These are phyloP conservation scores for Mortierella sp. DNA, from an alignment of 371 early-diverging fungal species.

Conservation along the genomic window DNA sequence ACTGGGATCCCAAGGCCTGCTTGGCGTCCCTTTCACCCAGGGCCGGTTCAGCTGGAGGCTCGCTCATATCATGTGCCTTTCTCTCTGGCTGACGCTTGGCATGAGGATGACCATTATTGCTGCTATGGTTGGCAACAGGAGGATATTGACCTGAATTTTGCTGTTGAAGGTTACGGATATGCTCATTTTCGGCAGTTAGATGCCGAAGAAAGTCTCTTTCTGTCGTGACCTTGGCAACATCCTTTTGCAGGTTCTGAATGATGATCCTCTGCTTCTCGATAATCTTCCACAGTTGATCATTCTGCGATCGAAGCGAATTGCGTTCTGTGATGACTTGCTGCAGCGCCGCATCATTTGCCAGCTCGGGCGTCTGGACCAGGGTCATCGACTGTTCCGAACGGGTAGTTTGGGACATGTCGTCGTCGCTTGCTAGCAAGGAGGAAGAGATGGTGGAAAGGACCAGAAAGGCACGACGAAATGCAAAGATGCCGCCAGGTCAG, in stretches of 20 bases:
- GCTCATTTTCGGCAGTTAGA: conserved; percentile 13
- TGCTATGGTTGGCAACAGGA: conserved; percentile 1
- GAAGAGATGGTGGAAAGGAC: background rate
- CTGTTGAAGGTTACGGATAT: no score
- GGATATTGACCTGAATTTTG: no score
- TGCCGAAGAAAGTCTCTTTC: conserved; percentile 63
- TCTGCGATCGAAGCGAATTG: conserved; percentile 75
- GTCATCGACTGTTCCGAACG: conserved; percentile 37
- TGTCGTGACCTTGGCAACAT: conserved; percentile 60
- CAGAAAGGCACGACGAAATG: background rate
- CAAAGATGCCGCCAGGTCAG: background rate
- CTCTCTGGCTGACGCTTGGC: conserved; percentile 21
- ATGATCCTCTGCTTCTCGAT: conserved; percentile 88
- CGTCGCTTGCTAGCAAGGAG: conserved; percentile 8
- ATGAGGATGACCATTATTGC: conserved; percentile 19
- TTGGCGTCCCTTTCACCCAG: conserved; percentile 21
- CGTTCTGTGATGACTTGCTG: conserved; percentile 62
- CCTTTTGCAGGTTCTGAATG: conserved; percentile 77
- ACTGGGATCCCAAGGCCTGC: conserved; percentile 40
- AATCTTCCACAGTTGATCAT: conserved; percentile 90
- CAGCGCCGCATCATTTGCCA: conserved; percentile 40
- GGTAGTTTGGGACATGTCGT: conserved; percentile 33
- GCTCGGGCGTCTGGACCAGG: conserved; percentile 31
- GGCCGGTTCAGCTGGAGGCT: conserved; percentile 4
- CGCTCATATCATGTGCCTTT: conserved; percentile 8